Conservation (phyloP, 139 green algal species). For the Auxenochlorella pyrenoidosa region DNA sequence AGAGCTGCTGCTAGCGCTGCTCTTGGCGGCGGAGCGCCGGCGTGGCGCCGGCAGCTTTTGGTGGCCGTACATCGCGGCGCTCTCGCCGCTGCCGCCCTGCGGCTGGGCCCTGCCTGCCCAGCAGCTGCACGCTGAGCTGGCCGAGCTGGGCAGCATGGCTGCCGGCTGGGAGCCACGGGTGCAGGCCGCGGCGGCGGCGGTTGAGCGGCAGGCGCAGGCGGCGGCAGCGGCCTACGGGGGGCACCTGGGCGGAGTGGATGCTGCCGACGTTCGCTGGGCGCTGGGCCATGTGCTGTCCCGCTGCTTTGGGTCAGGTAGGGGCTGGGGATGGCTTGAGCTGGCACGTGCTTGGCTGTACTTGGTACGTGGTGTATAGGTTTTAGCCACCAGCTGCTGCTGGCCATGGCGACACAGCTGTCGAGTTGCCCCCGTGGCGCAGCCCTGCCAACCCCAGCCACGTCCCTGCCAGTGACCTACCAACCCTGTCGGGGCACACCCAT, state of each 20-base stretch:
- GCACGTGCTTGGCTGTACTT: background rate
- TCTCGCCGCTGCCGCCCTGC: background rate
- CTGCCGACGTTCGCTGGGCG: conserved; percentile 6
- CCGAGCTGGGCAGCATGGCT: background rate
- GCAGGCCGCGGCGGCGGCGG: conserved; percentile 7
- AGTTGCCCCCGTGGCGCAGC: too few relatives aligned
- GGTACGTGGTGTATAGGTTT: too few relatives aligned
- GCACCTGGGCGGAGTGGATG: background rate
- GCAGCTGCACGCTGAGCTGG: background rate
- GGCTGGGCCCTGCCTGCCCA: background rate
- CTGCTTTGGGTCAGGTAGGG: conserved; percentile 21
- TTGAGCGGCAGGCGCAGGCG: background rate
- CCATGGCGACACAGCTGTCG: too few relatives aligned
- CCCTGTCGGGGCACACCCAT: background rate
- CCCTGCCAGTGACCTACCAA: too few relatives aligned
- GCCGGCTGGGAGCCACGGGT: background rate
- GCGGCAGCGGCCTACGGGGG: background rate
- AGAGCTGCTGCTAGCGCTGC: conserved; percentile 18
- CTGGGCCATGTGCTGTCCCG: conserved; percentile 25
- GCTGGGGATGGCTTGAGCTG: too few relatives aligned
- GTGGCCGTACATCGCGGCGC: conserved; percentile 9
- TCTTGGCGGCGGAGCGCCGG: conserved; percentile 8
- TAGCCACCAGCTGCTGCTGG: too few relatives aligned
- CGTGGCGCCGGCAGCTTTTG: background rate
- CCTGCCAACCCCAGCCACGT: too few relatives aligned